Base-by-base conservation (phyloP, 208 protist genomes). In the Dictyostelium gargantuum region DNA sequence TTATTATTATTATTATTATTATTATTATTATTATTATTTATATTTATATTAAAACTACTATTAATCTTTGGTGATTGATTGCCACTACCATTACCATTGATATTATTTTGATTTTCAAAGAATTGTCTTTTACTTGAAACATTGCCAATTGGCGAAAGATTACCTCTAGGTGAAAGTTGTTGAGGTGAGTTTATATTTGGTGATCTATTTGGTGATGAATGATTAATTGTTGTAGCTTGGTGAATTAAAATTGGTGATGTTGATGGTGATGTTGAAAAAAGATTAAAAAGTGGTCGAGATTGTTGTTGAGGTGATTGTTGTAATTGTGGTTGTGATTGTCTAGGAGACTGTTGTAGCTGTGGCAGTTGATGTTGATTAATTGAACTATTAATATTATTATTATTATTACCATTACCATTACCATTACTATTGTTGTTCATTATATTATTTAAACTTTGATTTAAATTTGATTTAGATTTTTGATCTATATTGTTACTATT, bases 51-150 rank as follows among this genome's bases (percentile, higher is more conserved):
- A 21, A 23, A 23, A 21, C 3, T 40, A 40, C 17, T 23, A 10
- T 8, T 42, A 73, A 42, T 42, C 42, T 73, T 73, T 73, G 66
- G 66, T 23, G n/a, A 42, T 3, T 29, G 40, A 42, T 72, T 72
- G 1, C 26, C 58, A 35, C 58, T 66, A 35, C 11, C 19, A 35
- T 19, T 66, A 3, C 26, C 58, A 35, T n/a, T 66, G 19, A 3
- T 35, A 35, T 19, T 66, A 13, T 9, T 66, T 46, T 75, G 70
- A 46, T 75, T 75, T 75, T 75, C 70, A 75, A 75, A 75, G 35
- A 75, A 75, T 48, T 29, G 40, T 75, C 70, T 46, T 75, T 75
- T 75, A 6, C 63, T 70, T 10, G 63, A 70, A 70, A 70, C 63
- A 40, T 70, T 70, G 23, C 63, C 63, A 23, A 15, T 21, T 26